Conservation (phyloP, 2,329 filamentous ascomycete species). For the Colletotrichum lentis region DNA sequence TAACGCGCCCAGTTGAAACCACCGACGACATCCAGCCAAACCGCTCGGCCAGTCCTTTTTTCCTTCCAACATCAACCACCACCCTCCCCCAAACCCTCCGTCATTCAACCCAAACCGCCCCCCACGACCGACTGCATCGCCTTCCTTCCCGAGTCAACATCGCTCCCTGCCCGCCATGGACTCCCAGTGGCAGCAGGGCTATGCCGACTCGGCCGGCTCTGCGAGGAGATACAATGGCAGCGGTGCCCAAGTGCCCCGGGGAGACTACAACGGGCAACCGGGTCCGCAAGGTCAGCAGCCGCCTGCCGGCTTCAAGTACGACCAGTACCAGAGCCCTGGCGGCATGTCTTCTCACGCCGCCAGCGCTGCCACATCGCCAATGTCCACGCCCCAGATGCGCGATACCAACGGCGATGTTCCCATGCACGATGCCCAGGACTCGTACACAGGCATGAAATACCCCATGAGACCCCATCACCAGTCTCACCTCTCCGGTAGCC, state of each 20-base stretch:
- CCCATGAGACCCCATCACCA: conserved; percentile 80
- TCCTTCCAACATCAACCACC: conserved; percentile 35
- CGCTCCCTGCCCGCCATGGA: conserved; percentile 54
- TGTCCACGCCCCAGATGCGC: conserved; percentile 67
- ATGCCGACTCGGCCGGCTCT: conserved; percentile 69
- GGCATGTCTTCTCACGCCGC: conserved; percentile 45
- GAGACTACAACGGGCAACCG: conserved; percentile 45
- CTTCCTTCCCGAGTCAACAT: conserved; percentile 29
- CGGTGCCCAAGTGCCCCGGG: conserved; percentile 48
- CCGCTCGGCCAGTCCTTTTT: conserved; percentile 26
- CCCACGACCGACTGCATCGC: conserved; percentile 21
- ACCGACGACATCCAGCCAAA: conserved; percentile 36
- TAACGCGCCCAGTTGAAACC: conserved; percentile 37
- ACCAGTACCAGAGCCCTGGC: conserved; percentile 65
- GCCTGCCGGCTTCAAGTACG: conserved; percentile 70
- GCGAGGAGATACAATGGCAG: conserved; percentile 70
- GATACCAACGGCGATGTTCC: conserved; percentile 78
- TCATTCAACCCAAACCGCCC: conserved; percentile 17
- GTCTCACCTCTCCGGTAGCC: conserved; percentile 68
- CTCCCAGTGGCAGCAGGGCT: conserved; percentile 65
- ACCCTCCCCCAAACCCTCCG: conserved; percentile 18
- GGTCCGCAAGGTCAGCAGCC: conserved; percentile 51
- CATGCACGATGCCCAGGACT: conserved; percentile 87
- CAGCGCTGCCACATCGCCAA: conserved; percentile 66
- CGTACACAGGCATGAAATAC: conserved; percentile 87